A percentile compares a stretch with the other conserved stretches of the same genome.
These are phyloP conservation scores for Kalanchoe fedtschenkoi DNA, from an alignment of 164 flowering plant genomes.

Conservation along the genomic window DNA sequence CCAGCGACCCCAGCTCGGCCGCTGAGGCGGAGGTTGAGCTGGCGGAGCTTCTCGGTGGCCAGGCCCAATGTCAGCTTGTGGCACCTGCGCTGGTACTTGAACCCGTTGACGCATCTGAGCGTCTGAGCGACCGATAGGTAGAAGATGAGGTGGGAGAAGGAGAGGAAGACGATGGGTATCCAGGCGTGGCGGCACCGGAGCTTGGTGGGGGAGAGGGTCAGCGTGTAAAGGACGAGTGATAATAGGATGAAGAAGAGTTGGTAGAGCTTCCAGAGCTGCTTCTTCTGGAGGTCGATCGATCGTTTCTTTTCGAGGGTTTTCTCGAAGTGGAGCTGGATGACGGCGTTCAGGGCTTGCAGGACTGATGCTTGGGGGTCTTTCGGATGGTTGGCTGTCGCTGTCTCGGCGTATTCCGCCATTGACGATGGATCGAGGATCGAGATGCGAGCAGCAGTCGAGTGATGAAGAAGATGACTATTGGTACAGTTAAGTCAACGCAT, in stretches of 20 bases:
- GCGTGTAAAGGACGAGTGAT: constrained; percentile 37
- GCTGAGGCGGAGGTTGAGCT: constrained; percentile 34
- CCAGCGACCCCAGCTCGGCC: constrained; percentile 4
- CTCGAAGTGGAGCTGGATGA: constrained; percentile 94
- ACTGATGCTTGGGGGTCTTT: constrained; percentile 53
- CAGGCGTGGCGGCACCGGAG: constrained; percentile 87
- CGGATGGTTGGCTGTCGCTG: background rate
- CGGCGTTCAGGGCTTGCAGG: constrained; percentile 70
- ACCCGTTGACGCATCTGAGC: constrained; percentile 83
- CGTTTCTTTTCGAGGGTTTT: constrained; percentile 90
- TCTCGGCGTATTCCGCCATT: too few species aligned
- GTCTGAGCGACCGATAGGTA: constrained; percentile 89
- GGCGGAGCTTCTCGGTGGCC: constrained; percentile 71
- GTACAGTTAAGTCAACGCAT: too few species aligned
- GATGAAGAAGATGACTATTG: too few species aligned
- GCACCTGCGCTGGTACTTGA: constrained; percentile 90
- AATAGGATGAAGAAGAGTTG: constrained; percentile 80
- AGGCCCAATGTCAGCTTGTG: constrained; percentile 85
- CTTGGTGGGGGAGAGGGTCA: constrained; percentile 25
- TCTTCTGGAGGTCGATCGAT: constrained; percentile 83
- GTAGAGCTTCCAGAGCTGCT: constrained; percentile 66
- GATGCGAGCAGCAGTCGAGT: too few species aligned
- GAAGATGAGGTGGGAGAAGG: constrained; percentile 69
- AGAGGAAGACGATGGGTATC: constrained; percentile 70
- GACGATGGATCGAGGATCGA: too few species aligned